Percentiles rank a stretch among this genome's conserved stretches.
Evolutionary conservation across 1,139 yeast species (phyloP).

Genomic region (Hyphopichia wangnamkhiaoensis): DNA sequence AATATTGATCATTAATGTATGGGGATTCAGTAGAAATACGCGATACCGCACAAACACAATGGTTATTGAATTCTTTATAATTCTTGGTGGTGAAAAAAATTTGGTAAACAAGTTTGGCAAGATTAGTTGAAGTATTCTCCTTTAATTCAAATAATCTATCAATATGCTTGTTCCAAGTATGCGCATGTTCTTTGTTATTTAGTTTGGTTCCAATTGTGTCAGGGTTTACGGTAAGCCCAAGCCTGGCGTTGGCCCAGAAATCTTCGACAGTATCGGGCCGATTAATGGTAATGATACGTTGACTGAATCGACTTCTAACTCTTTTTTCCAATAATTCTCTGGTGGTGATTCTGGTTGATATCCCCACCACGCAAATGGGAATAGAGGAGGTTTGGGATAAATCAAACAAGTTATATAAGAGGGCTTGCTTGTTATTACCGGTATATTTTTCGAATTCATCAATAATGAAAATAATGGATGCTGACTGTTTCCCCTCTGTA

Average conservation of each 20-base stretch:
- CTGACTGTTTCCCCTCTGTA: slow-evolving; percentile 8
- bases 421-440: slow-evolving; percentile 70
- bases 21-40: slow-evolving; percentile 27
- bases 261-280: slow-evolving; percentile 48
- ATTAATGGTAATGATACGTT: slow-evolving; percentile 63
- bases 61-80: slow-evolving; percentile 54
- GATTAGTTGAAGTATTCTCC: slow-evolving; percentile 9
- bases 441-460: slow-evolving; percentile 87
- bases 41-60: slow-evolving; percentile 49
- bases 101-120: slow-evolving; percentile 29
- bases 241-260: slow-evolving; percentile 39
- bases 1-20: slow-evolving; percentile 32
- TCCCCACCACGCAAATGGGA: slow-evolving; percentile 82
- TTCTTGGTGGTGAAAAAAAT: slow-evolving; percentile 65
- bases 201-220: slow-evolving; percentile 15
- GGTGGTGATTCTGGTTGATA: slow-evolving; percentile 72
- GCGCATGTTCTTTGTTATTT: slow-evolving; percentile 25
- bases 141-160: slow-evolving; percentile 19
- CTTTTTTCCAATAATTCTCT: slow-evolving; percentile 86
- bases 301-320: slow-evolving; percentile 87
- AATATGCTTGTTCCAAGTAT: slow-evolving; percentile 54
- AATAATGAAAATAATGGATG: slow-evolving; percentile 69
- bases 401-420: slow-evolving; percentile 85
- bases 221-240: slow-evolving; percentile 26
- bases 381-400: slow-evolving; percentile 72